These are phyloP conservation scores for Akebia trifoliata DNA, from an alignment of 164 flowering plant genomes.

Conservation along the genomic window DNA sequence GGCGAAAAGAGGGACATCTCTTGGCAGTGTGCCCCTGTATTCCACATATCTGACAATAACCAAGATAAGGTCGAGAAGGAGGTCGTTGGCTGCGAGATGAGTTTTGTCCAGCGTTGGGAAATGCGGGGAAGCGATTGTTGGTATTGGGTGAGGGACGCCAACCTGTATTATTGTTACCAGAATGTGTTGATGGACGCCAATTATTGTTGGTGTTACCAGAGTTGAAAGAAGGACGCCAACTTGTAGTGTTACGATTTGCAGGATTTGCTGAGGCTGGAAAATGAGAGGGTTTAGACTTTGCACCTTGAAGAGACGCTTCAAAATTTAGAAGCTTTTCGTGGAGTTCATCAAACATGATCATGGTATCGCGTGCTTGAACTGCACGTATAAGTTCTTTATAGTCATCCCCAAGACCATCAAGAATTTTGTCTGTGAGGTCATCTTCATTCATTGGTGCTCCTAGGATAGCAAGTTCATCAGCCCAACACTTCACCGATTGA, in stretches of 20 bases:
- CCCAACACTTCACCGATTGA: background rate
- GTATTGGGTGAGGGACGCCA: background rate
- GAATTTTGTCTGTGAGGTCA: background rate
- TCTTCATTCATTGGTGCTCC: conserved; percentile 1
- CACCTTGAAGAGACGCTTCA: conserved; percentile 2
- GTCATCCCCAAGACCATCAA: conserved; percentile 6
- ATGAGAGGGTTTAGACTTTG: background rate
- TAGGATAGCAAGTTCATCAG: conserved; percentile 10
- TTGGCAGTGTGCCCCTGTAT: too few species aligned
- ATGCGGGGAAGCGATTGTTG: background rate
- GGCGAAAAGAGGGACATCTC: too few species aligned
- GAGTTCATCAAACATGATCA: conserved; percentile 13
- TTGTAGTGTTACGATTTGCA: conserved; percentile 3
- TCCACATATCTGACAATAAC: too few species aligned
- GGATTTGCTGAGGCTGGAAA: conserved; percentile 7
- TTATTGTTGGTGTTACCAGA: too few species aligned
- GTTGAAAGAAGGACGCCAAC: too few species aligned
- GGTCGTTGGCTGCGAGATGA: too few species aligned
- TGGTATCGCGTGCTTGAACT: conserved; percentile 6
- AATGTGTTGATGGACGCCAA: background rate
- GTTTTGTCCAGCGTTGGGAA: background rate
- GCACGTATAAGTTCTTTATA: conserved; percentile 8
- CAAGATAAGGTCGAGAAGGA: too few species aligned
- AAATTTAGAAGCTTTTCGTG: conserved; percentile 12
- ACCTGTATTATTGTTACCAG: background rate